phyloP scores from a whole-genome alignment of 257 asterid species.

The Solanum appendiculatum region DNA sequence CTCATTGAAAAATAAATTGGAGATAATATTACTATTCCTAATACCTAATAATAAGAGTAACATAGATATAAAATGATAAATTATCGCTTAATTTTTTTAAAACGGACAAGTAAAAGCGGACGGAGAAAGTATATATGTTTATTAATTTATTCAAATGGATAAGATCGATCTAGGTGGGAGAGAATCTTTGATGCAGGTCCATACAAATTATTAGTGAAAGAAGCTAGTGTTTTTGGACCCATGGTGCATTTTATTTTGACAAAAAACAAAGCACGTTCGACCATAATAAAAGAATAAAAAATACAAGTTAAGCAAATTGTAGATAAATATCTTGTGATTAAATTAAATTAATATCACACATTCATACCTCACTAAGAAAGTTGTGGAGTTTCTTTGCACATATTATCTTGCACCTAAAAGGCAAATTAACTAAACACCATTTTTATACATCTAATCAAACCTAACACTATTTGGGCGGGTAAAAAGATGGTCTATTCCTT shows the following conservation, averaged over 20 bases:
- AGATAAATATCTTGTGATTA: background rate
- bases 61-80: no score
- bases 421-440: background rate
- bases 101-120: background rate
- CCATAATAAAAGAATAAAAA: background rate
- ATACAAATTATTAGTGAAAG: background rate
- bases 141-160: background rate
- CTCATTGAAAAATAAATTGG: background rate
- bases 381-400: background rate
- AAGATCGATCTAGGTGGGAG: background rate
- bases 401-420: background rate
- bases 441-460: background rate
- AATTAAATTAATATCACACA: background rate
- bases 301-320: background rate
- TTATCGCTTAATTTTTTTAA: no score
- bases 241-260: background rate
- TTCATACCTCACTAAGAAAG: background rate
- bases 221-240: background rate
- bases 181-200: background rate
- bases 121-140: no score
- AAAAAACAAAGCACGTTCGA: background rate
- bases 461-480: background rate
- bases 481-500: background rate
- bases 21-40: background rate
- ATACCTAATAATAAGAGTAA: no score